Conservation (phyloP, 164 flowering plant species). For the Vitis riparia region DNA sequence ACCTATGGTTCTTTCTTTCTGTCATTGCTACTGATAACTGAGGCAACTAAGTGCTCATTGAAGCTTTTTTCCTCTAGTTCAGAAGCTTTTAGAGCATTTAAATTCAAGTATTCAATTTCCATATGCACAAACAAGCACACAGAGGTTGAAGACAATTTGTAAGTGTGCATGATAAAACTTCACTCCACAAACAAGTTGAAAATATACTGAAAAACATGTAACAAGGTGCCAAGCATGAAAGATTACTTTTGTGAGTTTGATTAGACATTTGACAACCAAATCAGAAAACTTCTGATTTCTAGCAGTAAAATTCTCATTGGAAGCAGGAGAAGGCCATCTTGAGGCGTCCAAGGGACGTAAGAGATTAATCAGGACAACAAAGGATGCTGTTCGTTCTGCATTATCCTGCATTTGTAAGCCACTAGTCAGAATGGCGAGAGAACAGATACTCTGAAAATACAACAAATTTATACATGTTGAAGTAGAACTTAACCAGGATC, state of each 20-base stretch:
- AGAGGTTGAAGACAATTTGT: background rate
- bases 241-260: conserved; percentile 88
- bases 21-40: no score
- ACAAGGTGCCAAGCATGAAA: background rate
- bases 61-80: no score
- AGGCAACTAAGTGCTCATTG: no score
- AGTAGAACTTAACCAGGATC: conserved; percentile 64
- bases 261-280: conserved; percentile 92
- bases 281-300: conserved; percentile 96
- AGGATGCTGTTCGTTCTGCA: conserved; percentile 95
- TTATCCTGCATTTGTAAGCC: conserved; percentile 70
- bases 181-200: background rate
- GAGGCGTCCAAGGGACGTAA: conserved; percentile 91
- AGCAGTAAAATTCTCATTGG: conserved; percentile 58
- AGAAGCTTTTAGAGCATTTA: no score
- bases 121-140: no score
- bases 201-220: background rate
- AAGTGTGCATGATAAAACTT: background rate
- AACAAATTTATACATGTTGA: background rate
- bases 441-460: background rate
- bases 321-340: conserved; percentile 88
- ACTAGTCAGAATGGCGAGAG: conserved; percentile 6
- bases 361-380: conserved; percentile 88
- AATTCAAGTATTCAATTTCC: no score
- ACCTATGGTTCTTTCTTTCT: no score